Percentiles rank a stretch among this genome's conserved stretches.
Conservation (phyloP, 2,329 filamentous ascomycete species). For the Thelonectria olida region DNA sequence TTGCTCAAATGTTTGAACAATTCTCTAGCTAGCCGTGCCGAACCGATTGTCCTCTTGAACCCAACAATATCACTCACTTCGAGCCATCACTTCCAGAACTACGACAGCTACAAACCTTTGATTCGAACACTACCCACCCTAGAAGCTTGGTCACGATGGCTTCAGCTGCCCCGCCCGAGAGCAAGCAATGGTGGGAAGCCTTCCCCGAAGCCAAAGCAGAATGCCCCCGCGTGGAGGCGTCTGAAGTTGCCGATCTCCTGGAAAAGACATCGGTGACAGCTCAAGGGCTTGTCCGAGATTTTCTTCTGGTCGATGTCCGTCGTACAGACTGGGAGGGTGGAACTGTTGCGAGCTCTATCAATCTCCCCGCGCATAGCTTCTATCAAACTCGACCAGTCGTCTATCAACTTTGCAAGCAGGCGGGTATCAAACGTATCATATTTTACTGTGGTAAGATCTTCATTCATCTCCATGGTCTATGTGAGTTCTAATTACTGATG, state of each 20-base stretch:
- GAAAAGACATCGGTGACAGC: constrained; percentile 46
- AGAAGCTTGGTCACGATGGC: constrained; percentile 23
- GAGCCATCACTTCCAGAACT: no score
- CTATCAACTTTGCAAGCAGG: constrained; percentile 60
- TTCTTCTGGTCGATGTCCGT: constrained; percentile 63
- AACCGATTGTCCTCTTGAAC: not conserved
- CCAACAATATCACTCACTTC: not conserved
- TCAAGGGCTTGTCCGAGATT: constrained; percentile 43
- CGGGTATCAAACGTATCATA: constrained; percentile 58
- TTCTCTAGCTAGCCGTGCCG: not conserved
- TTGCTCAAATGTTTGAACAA: not conserved
- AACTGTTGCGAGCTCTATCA: constrained; percentile 66
- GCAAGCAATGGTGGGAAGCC: constrained; percentile 49
- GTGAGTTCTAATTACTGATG: not conserved
- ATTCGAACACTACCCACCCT: not conserved
- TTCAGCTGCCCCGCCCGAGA: constrained; percentile 35
- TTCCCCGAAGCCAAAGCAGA: constrained; percentile 55
- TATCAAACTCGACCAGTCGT: constrained; percentile 59
- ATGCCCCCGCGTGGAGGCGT: constrained; percentile 48
- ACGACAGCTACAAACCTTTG: not conserved
- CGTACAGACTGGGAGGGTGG: constrained; percentile 66
- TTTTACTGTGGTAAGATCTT: constrained; percentile 62
- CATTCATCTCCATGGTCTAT: not conserved
- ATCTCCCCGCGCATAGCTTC: constrained; percentile 64
- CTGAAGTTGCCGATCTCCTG: constrained; percentile 53